Conservation (phyloP, 768 basidiomycete genomes). For the Tubosaeta sp. region DNA sequence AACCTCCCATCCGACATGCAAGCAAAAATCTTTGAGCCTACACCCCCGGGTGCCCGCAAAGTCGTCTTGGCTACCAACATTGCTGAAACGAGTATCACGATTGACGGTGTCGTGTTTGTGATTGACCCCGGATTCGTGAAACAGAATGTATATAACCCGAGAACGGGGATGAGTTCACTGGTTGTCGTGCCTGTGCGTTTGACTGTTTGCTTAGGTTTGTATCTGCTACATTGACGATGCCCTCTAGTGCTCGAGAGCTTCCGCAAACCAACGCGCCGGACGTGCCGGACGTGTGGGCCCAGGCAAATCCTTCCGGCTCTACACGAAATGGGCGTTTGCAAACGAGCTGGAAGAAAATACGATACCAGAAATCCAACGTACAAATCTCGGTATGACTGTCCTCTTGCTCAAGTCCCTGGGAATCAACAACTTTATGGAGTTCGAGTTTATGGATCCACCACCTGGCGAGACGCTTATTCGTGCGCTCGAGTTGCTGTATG, state of each 20-base stretch:
- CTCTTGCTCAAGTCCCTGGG: conserved; percentile 93
- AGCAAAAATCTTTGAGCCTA: conserved; percentile 98
- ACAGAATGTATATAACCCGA: conserved; percentile 97
- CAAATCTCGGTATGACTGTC: conserved; percentile 94
- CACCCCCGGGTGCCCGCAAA: conserved; percentile 93
- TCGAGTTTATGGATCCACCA: conserved; percentile 98
- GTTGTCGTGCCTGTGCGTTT: conserved; percentile 86
- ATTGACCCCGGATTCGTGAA: conserved; percentile 99
- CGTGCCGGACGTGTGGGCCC: conserved; percentile 97
- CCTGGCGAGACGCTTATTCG: conserved; percentile 97
- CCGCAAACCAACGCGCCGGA: conserved; percentile 95
- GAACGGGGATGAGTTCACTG: conserved; percentile 97
- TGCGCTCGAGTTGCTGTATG: conserved; percentile 90
- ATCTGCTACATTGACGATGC: background rate
- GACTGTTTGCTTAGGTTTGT: background rate
- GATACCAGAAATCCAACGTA: conserved; percentile 98
- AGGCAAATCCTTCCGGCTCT: conserved; percentile 96
- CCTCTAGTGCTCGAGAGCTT: conserved; percentile 86
- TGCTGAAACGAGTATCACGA: conserved; percentile 99
- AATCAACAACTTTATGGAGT: conserved; percentile 97
- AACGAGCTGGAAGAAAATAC: conserved; percentile 98
- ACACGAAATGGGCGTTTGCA: conserved; percentile 96
- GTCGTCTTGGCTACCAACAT: conserved; percentile 99
- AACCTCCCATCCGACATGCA: conserved; percentile 99
- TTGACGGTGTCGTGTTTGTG: conserved; percentile 98